phyloP scores from a whole-genome alignment of 495 filamentous ascomycete genomes.

The Pyrenula massariospora region DNA sequence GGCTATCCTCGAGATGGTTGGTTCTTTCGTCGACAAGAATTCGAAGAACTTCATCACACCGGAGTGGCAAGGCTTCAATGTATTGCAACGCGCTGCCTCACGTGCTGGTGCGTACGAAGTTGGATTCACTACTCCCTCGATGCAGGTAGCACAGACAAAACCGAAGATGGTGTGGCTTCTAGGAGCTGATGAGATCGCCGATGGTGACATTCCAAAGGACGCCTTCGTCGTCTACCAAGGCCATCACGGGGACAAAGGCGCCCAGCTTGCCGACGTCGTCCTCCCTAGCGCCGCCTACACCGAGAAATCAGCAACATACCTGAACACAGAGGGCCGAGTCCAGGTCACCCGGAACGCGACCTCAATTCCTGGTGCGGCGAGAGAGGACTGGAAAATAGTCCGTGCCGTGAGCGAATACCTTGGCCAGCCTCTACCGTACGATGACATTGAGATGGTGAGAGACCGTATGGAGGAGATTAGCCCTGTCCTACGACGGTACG shows the following conservation, averaged over 20 bases:
- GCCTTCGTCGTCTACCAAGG: slow-evolving; percentile 97
- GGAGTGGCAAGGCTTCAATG: slow-evolving; percentile 96
- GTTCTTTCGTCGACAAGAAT: slow-evolving; percentile 84
- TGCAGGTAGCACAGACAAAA: slow-evolving; percentile 61
- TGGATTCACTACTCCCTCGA: slow-evolving; percentile 77
- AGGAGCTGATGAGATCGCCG: slow-evolving; percentile 80
- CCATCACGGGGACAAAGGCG: slow-evolving; percentile 90
- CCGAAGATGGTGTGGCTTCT: slow-evolving; percentile 96
- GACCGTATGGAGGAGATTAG: slow-evolving; percentile 94
- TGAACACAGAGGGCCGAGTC: slow-evolving; percentile 94
- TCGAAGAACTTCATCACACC: slow-evolving; percentile 72
- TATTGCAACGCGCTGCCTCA: slow-evolving; percentile 87
- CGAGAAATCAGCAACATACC: slow-evolving; percentile 90
- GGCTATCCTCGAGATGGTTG: slow-evolving; percentile 82
- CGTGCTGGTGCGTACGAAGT: slow-evolving; percentile 88
- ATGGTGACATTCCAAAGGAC: slow-evolving; percentile 75
- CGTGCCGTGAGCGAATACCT: slow-evolving; percentile 85
- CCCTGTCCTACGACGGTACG: slow-evolving; percentile 78
- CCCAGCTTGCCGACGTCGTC: slow-evolving; percentile 85
- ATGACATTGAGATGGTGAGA: slow-evolving; percentile 74
- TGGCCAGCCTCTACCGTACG: slow-evolving; percentile 78
- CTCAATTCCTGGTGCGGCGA: slow-evolving; percentile 70
- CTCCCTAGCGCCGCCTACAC: slow-evolving; percentile 92
- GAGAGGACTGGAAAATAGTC: slow-evolving; percentile 98
- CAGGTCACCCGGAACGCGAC: slow-evolving; percentile 87